Conservation (phyloP, 495 filamentous ascomycete species). For the Bacidia gigantensis region DNA sequence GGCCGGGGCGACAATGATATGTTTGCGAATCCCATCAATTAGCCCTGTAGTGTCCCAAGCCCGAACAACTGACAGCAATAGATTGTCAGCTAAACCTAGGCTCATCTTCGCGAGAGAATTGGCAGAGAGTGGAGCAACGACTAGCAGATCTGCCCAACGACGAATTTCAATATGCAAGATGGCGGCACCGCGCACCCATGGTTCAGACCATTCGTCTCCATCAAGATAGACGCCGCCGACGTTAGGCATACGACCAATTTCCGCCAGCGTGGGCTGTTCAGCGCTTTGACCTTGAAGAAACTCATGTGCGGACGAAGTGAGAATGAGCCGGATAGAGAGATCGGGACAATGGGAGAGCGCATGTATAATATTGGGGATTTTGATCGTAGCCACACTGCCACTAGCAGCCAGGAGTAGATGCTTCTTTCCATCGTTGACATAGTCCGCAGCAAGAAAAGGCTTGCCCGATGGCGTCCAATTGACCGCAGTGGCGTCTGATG, state of each 20-base stretch:
- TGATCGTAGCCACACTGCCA: slow-evolving; percentile 79
- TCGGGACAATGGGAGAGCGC: slow-evolving; percentile 41
- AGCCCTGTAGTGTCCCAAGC: slow-evolving; percentile 72
- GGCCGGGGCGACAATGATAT: slow-evolving; percentile 36
- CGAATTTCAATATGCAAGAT: slow-evolving; percentile 82
- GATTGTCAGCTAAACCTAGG: slow-evolving; percentile 50
- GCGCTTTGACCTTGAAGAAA: slow-evolving; percentile 56
- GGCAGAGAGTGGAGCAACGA: slow-evolving; percentile 66
- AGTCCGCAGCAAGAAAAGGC: slow-evolving; percentile 15
- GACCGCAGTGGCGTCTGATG: not conserved
- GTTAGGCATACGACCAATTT: slow-evolving; percentile 35
- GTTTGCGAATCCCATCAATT: slow-evolving; percentile 32
- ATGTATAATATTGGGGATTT: slow-evolving; percentile 58
- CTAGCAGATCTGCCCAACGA: slow-evolving; percentile 65
- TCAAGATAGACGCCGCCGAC: slow-evolving; percentile 66
- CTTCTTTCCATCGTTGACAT: slow-evolving; percentile 44
- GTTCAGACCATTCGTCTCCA: slow-evolving; percentile 63
- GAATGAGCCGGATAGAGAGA: slow-evolving; percentile 64
- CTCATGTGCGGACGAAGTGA: slow-evolving; percentile 54
- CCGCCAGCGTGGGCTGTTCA: slow-evolving; percentile 51
- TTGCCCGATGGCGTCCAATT: not conserved
- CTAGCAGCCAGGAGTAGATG: slow-evolving; percentile 71
- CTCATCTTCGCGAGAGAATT: slow-evolving; percentile 72
- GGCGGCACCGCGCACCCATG: slow-evolving; percentile 45
- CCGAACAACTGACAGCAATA: slow-evolving; percentile 58